Base-by-base conservation (phyloP, 768 basidiomycete genomes). In the Grammothele lineata region DNA sequence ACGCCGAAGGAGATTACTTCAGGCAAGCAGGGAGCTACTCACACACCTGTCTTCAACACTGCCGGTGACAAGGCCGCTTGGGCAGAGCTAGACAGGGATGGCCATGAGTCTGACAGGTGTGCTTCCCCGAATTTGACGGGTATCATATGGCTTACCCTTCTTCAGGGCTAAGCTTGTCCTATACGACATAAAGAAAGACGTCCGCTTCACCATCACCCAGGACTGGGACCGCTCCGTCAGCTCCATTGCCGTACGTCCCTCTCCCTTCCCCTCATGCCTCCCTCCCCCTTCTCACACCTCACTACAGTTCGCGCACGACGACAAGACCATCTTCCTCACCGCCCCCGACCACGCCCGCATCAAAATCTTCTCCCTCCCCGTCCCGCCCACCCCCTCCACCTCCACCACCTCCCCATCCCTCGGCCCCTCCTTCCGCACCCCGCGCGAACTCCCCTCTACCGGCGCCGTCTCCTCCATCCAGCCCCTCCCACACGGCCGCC, bases 31-130 rank as follows among this genome's bases (percentile, higher is more conserved):
- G 94, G 90, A 25, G 93, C 92, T 15, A 85, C 81, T 7, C 81
- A 78, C 55, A 74, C 68, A n/a, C 85, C 91, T 0, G 75, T 79
- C 6, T 80, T 95, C 63, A 87, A 72, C 48, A 66, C 67, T 3
- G 67, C 78, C 37, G 88, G 85, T 0, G 74, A 75, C 40, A 85
- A 85, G 63, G 81, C 80, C 2, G 92, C 87, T 1, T 98, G 94
- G 94, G 67, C 90, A 32, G 88, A 97, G 63, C 76, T 93, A 51
- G 81, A 84, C 42, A 63, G 86, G 60, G 92, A 97, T 56, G 93
- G 94, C 2, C 86, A 93, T 56, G 94, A 97, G 66, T 75, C 85
- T 42, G 94, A 95, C 66, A 78, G 86, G 83, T 81, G 49, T 45
- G 33, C n/a, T 17, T 32, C 30, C 8, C 30, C 9, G 15, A 15